A percentile compares a stretch with the other conserved stretches of the same genome.
phyloP scores from a whole-genome alignment of 2,329 filamentous ascomycete species.

The Colletotrichum gloeosporioides region DNA sequence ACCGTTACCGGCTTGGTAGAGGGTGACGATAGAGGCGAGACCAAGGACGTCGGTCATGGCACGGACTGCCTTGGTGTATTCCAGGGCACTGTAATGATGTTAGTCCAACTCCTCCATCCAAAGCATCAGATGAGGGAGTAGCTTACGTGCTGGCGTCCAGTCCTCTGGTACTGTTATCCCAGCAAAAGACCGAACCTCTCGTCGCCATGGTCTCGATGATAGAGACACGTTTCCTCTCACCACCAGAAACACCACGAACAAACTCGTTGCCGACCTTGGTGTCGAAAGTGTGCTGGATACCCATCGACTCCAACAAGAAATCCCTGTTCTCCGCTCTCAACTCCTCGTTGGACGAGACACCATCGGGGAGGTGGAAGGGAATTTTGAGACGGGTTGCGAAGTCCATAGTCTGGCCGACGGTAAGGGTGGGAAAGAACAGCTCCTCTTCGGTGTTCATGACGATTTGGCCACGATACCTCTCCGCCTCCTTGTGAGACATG shows the following conservation, averaged over 20 bases:
- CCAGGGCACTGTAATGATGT: constrained; percentile 48
- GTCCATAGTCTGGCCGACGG: constrained; percentile 72
- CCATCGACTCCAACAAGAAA: constrained; percentile 63
- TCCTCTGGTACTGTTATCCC: constrained; percentile 72
- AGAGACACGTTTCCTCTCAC: constrained; percentile 72
- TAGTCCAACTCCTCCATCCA: not conserved
- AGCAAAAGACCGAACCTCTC: constrained; percentile 64
- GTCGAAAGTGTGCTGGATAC: constrained; percentile 63
- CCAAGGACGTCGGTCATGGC: constrained; percentile 68
- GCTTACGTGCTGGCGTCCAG: constrained; percentile 66
- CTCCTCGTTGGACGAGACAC: constrained; percentile 46
- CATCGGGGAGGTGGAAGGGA: constrained; percentile 51
- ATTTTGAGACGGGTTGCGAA: constrained; percentile 71
- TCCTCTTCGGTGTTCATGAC: constrained; percentile 77
- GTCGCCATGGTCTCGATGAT: constrained; percentile 69
- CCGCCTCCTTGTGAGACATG: constrained; percentile 51
- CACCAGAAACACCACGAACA: constrained; percentile 70
- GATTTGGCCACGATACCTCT: constrained; percentile 62
- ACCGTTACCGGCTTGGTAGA: constrained; percentile 74
- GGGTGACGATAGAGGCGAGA: constrained; percentile 64
- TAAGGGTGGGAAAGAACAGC: constrained; percentile 69
- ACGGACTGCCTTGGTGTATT: constrained; percentile 65
- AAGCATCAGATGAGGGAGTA: not conserved
- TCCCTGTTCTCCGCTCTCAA: constrained; percentile 51
- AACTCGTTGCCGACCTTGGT: constrained; percentile 74